These are phyloP conservation scores for Aureobasidium sp. DNA, from an alignment of 2,329 filamentous ascomycete species.

Conservation along the genomic window DNA sequence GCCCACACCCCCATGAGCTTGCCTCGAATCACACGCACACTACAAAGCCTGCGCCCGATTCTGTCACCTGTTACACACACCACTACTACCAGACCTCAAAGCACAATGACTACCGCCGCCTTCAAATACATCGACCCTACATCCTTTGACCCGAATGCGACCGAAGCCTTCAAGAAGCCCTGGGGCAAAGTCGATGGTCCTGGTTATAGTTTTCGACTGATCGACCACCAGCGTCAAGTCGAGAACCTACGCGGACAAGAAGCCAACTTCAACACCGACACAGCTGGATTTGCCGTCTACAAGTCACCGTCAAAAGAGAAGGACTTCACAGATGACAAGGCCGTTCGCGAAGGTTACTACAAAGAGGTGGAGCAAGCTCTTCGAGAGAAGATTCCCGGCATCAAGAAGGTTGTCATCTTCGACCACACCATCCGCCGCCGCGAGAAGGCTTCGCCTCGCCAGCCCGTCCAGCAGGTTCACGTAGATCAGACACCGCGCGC, in stretches of 20 bases:
- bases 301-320: conserved; percentile 46
- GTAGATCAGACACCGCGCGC: conserved; percentile 64
- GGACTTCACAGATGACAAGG: conserved; percentile 48
- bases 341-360: conserved; percentile 54
- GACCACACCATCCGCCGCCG: conserved; percentile 63
- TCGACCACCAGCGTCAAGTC: conserved; percentile 43
- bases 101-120: conserved; percentile 49
- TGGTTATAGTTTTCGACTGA: conserved; percentile 47
- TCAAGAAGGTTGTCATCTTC: conserved; percentile 61
- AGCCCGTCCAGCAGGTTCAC: conserved; percentile 63
- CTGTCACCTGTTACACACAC: not conserved
- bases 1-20: not conserved
- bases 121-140: conserved; percentile 57
- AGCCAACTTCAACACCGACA: conserved; percentile 49
- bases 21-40: not conserved
- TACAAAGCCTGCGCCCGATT: not conserved
- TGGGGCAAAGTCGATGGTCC: conserved; percentile 61
- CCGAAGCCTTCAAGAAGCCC: conserved; percentile 41
- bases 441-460: conserved; percentile 48
- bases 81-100: not conserved
- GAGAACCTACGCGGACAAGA: conserved; percentile 49
- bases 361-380: conserved; percentile 54
- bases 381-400: conserved; percentile 45
- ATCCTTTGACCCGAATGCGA: conserved; percentile 31
- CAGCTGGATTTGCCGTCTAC: conserved; percentile 52